phyloP scores from a whole-genome alignment of 2,329 filamentous ascomycete genomes.

The Claviceps cyperi region DNA sequence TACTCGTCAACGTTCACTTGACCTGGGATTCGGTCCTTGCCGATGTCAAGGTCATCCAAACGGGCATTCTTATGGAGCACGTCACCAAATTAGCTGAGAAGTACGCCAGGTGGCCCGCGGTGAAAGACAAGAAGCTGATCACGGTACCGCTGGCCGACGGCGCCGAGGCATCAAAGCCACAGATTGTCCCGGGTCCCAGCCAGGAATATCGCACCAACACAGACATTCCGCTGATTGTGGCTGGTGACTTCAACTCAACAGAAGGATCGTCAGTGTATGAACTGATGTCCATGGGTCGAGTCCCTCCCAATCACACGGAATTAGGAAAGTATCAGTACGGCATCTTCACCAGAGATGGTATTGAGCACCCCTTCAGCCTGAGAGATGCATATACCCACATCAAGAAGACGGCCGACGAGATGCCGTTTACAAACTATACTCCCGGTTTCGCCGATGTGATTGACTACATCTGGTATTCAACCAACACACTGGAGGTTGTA shows the following conservation, averaged over 20 bases:
- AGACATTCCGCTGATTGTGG: constrained; percentile 81
- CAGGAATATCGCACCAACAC: constrained; percentile 75
- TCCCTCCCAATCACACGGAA: constrained; percentile 68
- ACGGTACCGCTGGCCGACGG: constrained; percentile 27
- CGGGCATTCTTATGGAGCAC: constrained; percentile 86
- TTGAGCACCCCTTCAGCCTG: constrained; percentile 86
- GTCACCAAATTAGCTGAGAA: constrained; percentile 75
- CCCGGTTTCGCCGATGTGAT: constrained; percentile 85
- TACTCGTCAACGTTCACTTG: constrained; percentile 86
- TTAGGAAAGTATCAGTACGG: constrained; percentile 74
- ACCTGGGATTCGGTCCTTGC: constrained; percentile 86
- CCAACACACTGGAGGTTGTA: constrained; percentile 72
- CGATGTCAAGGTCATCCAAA: constrained; percentile 94
- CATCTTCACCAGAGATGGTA: constrained; percentile 81
- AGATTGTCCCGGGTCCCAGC: constrained; percentile 59
- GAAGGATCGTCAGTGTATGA: constrained; percentile 83
- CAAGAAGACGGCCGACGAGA: constrained; percentile 66
- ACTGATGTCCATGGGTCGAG: constrained; percentile 64
- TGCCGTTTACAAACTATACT: constrained; percentile 93
- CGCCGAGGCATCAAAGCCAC: constrained; percentile 31
- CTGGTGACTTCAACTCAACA: constrained; percentile 91
- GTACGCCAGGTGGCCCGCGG: constrained; percentile 65
- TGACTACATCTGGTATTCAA: constrained; percentile 97
- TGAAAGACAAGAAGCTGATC: constrained; percentile 63
- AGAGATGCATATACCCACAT: constrained; percentile 80